Evolutionary conservation across 2,329 filamentous ascomycete species (phyloP).

Genomic region (Neonectria neomacrospora): DNA sequence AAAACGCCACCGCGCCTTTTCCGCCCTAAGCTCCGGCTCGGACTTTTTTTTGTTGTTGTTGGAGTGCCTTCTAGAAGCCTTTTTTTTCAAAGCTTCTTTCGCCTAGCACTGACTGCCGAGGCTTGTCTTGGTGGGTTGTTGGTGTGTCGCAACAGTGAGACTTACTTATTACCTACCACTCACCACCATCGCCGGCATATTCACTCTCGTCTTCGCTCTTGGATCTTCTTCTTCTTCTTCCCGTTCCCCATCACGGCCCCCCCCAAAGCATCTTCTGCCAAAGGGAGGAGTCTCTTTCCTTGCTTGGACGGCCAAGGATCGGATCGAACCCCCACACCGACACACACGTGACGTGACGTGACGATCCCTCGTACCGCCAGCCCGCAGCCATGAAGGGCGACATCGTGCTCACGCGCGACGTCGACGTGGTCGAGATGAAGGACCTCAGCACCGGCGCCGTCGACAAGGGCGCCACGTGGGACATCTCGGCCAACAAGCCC

Average conservation of each 20-base stretch:
- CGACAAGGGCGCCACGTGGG: constrained; percentile 5
- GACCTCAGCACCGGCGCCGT: constrained; percentile 6
- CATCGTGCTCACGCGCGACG: constrained; percentile 24
- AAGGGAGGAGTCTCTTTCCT: too few species aligned
- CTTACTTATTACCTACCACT: neutral
- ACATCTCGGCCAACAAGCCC: constrained; percentile 22
- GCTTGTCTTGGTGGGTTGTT: neutral
- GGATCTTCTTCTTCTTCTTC: too few species aligned
- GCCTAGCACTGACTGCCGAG: neutral
- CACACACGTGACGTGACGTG: too few species aligned
- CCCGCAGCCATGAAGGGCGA: constrained; percentile 20
- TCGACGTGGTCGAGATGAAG: constrained; percentile 29
- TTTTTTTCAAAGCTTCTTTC: constrained; percentile 8
- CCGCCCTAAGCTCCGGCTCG: neutral
- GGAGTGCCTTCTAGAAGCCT: neutral
- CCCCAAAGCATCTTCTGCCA: neutral
- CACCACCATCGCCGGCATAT: too few species aligned
- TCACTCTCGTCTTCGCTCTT: neutral
- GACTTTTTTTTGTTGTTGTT: constrained; percentile 22
- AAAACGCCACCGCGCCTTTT: constrained; percentile 16
- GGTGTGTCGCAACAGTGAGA: neutral
- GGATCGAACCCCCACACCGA: too few species aligned
- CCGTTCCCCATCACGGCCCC: neutral
- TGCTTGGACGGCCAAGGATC: neutral
- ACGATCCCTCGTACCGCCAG: too few species aligned